Conservation (phyloP, 306 rosid genomes). For the Rosa lucieae region DNA sequence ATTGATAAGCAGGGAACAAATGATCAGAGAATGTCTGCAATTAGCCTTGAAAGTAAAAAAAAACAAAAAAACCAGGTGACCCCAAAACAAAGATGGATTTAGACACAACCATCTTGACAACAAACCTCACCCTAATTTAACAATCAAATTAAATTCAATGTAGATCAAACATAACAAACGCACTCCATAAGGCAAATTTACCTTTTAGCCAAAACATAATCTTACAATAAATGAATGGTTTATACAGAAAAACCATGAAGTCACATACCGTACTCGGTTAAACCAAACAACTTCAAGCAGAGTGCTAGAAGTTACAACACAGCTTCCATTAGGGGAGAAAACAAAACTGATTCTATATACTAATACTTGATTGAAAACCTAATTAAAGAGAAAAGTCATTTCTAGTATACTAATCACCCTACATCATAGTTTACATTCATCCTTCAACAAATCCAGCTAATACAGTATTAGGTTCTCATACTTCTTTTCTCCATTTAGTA, state of each 20-base stretch:
- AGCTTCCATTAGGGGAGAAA: not conserved
- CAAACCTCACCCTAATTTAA: not conserved
- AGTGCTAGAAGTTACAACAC: not conserved
- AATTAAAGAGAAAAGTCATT: too few species aligned
- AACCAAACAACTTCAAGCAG: not conserved
- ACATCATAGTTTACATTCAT: not conserved
- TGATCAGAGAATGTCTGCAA: not conserved
- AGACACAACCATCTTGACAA: not conserved
- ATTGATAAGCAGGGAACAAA: not conserved
- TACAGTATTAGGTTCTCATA: not conserved
- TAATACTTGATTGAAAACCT: not conserved
- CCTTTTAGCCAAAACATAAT: not conserved
- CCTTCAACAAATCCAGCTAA: not conserved
- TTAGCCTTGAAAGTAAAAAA: not conserved
- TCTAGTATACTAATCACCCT: not conserved
- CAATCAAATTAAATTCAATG: too few species aligned
- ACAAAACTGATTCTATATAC: not conserved
- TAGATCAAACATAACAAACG: not conserved
- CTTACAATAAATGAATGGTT: not conserved
- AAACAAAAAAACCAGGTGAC: not conserved
- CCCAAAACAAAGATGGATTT: not conserved
- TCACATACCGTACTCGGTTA: not conserved
- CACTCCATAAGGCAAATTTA: not conserved
- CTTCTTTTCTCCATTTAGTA: not conserved
- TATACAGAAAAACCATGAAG: not conserved